Conservation (phyloP, 1,284 basidiomycete genomes). For the Tremellales sp. region DNA sequence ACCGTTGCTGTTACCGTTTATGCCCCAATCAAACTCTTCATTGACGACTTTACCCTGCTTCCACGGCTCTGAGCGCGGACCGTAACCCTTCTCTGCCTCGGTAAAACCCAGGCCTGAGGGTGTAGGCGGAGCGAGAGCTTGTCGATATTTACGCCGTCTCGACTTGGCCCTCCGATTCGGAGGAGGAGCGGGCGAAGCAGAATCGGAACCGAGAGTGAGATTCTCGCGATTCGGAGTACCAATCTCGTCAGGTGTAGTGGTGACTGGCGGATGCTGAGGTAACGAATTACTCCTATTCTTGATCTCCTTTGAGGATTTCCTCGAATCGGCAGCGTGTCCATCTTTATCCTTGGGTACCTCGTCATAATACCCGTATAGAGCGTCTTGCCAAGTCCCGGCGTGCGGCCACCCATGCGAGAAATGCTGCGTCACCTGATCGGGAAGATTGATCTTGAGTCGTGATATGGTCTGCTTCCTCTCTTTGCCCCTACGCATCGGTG, state of each 20-base stretch:
- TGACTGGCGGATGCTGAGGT: neutral
- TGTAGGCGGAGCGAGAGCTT: slow-evolving; percentile 30
- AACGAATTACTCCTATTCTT: neutral
- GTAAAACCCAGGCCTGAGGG: slow-evolving; percentile 32
- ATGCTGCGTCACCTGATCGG: slow-evolving; percentile 29
- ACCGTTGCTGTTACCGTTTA: slow-evolving; percentile 1
- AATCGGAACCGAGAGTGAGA: neutral
- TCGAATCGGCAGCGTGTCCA: too few species aligned
- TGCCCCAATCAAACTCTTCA: slow-evolving; percentile 7
- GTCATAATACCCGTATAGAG: slow-evolving; percentile 32
- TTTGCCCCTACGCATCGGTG: slow-evolving; percentile 11
- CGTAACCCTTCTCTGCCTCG: neutral
- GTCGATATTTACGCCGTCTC: slow-evolving; percentile 17
- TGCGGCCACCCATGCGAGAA: slow-evolving; percentile 40
- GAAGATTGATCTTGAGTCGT: slow-evolving; percentile 31
- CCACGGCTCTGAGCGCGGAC: neutral
- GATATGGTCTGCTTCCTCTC: slow-evolving; percentile 6
- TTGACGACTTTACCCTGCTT: neutral
- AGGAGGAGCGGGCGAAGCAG: neutral
- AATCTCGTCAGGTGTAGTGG: neutral
- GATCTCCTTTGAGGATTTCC: neutral
- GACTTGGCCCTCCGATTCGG: slow-evolving; percentile 4
- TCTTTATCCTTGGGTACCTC: slow-evolving; percentile 4
- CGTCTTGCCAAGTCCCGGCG: slow-evolving; percentile 45
- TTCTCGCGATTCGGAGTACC: neutral